phyloP scores from a whole-genome alignment of 78 protist species.

The Isochrysis galbana region DNA sequence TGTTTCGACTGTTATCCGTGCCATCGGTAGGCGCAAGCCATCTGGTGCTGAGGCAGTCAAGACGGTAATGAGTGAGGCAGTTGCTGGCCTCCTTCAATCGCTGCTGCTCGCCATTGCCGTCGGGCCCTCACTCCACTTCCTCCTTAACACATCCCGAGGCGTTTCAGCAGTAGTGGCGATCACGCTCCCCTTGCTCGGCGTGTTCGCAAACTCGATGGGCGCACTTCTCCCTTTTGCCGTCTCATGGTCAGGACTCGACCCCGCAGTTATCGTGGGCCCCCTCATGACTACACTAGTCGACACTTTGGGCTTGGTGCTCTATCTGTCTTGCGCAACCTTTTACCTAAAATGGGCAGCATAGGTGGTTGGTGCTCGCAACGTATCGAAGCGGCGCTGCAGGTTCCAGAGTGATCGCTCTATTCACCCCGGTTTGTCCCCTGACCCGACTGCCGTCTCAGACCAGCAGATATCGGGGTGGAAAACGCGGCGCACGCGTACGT shows the following conservation, averaged over 20 bases:
- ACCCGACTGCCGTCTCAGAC: too few species aligned
- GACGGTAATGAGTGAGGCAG: neutral
- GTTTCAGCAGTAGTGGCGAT: neutral
- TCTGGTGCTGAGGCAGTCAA: neutral
- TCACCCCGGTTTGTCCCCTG: too few species aligned
- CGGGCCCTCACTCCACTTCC: neutral
- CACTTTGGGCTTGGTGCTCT: neutral
- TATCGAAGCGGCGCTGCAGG: too few species aligned
- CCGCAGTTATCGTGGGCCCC: conserved; percentile 13
- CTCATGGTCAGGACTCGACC: neutral
- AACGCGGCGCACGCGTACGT: too few species aligned
- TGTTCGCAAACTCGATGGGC: neutral
- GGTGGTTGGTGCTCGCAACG: too few species aligned
- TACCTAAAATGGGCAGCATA: too few species aligned
- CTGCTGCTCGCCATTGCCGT: neutral
- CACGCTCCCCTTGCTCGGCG: neutral
- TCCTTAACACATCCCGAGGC: neutral
- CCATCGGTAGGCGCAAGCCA: neutral
- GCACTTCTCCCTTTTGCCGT: neutral
- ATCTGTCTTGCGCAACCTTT: too few species aligned
- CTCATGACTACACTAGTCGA: neutral
- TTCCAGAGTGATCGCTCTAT: too few species aligned
- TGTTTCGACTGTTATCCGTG: neutral
- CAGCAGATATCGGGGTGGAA: too few species aligned
- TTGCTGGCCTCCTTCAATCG: neutral